phyloP scores from a whole-genome alignment of 2,329 filamentous ascomycete species.

The Cordyceps tenuipes region DNA sequence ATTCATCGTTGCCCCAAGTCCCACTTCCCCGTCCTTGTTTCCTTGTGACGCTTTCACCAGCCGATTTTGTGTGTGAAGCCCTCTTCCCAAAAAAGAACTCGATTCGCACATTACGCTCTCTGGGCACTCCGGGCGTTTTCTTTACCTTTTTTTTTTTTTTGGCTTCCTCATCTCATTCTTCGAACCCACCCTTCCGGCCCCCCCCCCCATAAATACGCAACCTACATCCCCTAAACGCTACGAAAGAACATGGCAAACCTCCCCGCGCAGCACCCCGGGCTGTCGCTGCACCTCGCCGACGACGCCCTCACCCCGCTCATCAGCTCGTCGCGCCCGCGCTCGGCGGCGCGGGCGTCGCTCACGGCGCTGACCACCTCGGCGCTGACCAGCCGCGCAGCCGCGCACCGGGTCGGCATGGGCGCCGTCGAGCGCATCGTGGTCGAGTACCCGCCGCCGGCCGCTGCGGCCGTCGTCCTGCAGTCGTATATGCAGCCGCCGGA shows the following conservation, averaged over 20 bases:
- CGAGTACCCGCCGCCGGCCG: conserved; percentile 39
- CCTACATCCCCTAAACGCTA: no score
- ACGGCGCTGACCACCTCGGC: conserved; percentile 44
- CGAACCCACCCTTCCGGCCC: no score
- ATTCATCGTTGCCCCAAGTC: neutral
- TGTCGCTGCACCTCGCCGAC: conserved; percentile 51
- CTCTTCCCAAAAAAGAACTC: no score
- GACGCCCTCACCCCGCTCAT: conserved; percentile 48
- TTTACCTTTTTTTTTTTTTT: no score
- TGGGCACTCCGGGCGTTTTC: no score
- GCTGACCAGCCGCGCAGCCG: conserved; percentile 44
- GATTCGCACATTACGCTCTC: no score
- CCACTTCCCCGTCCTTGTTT: neutral
- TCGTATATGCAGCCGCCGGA: conserved; percentile 36
- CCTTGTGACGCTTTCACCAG: no score
- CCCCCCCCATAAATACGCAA: no score
- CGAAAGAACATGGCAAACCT: conserved; percentile 26
- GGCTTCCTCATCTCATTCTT: no score
- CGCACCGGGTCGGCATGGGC: conserved; percentile 45
- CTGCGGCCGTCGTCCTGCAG: conserved; percentile 31
- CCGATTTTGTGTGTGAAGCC: no score
- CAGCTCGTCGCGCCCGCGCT: conserved; percentile 38
- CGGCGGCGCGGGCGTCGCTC: conserved; percentile 41
- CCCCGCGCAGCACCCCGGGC: conserved; percentile 40
- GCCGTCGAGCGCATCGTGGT: conserved; percentile 49